Conservation (phyloP, 2,329 filamentous ascomycete genomes). For the Coniochaeta prunicola region DNA sequence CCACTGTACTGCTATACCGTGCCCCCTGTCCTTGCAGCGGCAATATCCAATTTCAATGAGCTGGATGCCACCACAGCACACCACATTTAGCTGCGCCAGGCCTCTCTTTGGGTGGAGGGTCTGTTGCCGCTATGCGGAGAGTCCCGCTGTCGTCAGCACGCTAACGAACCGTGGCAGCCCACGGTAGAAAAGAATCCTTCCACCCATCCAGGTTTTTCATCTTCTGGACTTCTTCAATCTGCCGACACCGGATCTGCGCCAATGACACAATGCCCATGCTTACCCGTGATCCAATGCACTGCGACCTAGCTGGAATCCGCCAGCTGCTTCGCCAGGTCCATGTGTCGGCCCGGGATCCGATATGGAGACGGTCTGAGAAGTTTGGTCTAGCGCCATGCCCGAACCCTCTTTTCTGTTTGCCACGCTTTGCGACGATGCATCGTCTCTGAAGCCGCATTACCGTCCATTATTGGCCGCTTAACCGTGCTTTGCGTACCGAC, state of each 20-base stretch:
- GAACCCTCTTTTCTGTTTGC: too few relatives aligned
- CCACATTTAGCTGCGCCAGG: too few relatives aligned
- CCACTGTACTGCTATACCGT: too few relatives aligned
- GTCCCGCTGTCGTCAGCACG: neutral
- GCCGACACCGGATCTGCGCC: neutral
- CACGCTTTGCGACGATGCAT: too few relatives aligned
- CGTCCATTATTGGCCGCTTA: too few relatives aligned
- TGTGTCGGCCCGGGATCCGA: neutral
- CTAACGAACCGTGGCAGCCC: neutral
- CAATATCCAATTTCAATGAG: neutral
- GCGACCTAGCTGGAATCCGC: neutral
- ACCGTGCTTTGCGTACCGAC: neutral
- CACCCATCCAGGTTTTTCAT: neutral
- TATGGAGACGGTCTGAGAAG: too few relatives aligned
- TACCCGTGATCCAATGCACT: neutral
- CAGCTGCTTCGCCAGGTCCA: neutral
- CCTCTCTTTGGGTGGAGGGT: neutral
- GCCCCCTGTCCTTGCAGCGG: too few relatives aligned
- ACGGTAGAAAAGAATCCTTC: neutral
- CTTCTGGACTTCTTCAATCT: neutral
- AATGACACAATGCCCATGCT: neutral
- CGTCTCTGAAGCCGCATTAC: too few relatives aligned
- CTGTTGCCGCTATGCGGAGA: neutral
- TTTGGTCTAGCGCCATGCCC: too few relatives aligned
- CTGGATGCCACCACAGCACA: neutral